Base-by-base conservation (phyloP, 2,329 filamentous ascomycete genomes). In the Madurella mycetomatis region DNA sequence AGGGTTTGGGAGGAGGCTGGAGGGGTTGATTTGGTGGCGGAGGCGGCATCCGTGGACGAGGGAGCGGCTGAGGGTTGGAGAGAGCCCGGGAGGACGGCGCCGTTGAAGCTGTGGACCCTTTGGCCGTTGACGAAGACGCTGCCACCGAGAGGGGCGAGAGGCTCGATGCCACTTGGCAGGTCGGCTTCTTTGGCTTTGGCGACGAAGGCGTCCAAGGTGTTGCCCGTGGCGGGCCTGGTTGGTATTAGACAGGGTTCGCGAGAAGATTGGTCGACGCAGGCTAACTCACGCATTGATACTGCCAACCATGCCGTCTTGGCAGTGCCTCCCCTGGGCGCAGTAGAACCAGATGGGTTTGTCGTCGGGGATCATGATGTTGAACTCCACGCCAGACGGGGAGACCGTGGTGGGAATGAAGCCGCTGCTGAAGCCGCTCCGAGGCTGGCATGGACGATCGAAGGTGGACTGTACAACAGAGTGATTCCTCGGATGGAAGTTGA, bases 301-400 rank as follows among this genome's bases (percentile, higher is more conserved):
- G 51, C 74, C 73, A 16, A 74, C 70, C 76, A 79, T 79, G 39
- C 76, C 76, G 2, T 63, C 59, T 45, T 72, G 69, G 58, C 70
- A 72, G 53, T 71, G 69, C 2, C 62, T 65, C 25, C 65, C 65
- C 54, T 72, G 69, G 17, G 65, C 70, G 56, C 70, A 70, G 63
- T 72, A 72, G 58, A 72, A 73, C 68, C 69, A 72, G 41, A 71
- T 60, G 1, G 70, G 70, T 39, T 68, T 67, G 11, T 60, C 59
- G 52, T 71, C 66, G 2, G 61, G 60, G 8, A 72, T 51, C 4
- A 61, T 59, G 9, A 70, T 62, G 16, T 70, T 64, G 42, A 71
- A 73, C 0, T 64, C 66, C 9, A 66, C 66, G 2, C 66, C 66
- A 0, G 70, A 69, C 0, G 68, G 61, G 4, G 65, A 58, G 5